A percentile compares a stretch with the other conserved stretches of the same genome.
phyloP scores from a whole-genome alignment of 768 basidiomycete genomes.

The Trametes meyenii region DNA sequence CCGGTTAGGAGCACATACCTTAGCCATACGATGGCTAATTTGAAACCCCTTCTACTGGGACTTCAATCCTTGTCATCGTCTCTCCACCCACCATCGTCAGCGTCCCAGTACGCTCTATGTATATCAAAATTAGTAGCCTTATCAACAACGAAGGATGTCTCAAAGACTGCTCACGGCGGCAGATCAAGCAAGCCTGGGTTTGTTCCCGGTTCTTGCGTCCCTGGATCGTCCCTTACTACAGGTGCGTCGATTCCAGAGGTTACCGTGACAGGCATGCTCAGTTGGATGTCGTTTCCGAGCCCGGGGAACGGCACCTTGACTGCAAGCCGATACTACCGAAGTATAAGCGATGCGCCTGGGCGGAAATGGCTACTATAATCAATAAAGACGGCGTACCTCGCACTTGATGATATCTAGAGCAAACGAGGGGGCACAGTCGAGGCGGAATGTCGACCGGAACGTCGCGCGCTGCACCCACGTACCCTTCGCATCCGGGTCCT shows the following conservation, averaged over 20 bases:
- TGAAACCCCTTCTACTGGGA: too few relatives aligned
- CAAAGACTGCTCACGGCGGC: neutral
- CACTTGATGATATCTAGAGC: neutral
- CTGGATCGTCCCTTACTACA: neutral
- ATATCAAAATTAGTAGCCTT: too few relatives aligned
- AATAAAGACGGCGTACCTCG: constrained; percentile 3
- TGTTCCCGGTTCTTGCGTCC: neutral
- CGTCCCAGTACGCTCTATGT: too few relatives aligned
- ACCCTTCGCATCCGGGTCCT: constrained; percentile 5
- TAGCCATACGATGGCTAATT: too few relatives aligned
- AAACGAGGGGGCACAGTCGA: constrained; percentile 22
- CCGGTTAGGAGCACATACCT: too few relatives aligned
- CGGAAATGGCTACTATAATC: neutral
- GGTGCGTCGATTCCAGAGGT: constrained; percentile 13
- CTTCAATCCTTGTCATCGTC: too few relatives aligned
- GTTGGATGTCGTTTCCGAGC: constrained; percentile 18
- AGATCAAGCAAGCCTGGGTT: neutral
- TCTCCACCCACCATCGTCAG: too few relatives aligned
- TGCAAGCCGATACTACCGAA: constrained; percentile 9
- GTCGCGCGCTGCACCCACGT: constrained; percentile 21
- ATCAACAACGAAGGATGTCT: too few relatives aligned
- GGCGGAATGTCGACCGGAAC: constrained; percentile 15
- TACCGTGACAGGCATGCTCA: constrained; percentile 11
- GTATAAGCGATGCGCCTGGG: neutral
- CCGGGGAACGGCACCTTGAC: constrained; percentile 22